Evolutionary conservation across 345 rosid species (phyloP).

Genomic region (Citrus reticulata): DNA sequence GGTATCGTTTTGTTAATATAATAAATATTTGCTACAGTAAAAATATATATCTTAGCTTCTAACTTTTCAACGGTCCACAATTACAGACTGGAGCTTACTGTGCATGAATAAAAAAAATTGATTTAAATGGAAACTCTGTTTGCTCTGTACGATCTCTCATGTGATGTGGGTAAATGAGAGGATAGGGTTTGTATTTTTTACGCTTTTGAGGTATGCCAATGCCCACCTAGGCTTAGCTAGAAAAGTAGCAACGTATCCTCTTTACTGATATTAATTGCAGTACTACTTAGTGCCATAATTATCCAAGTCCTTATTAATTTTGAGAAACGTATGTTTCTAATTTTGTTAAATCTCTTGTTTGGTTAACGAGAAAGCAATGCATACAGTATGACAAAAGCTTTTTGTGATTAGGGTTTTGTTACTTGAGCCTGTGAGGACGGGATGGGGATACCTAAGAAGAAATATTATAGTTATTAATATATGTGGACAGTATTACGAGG

Average conservation of each 20-base stretch:
- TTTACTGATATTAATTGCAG: background rate
- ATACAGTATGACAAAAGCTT: too few species aligned
- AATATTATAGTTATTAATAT: too few species aligned
- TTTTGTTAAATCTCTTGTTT: background rate
- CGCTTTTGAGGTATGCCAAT: background rate
- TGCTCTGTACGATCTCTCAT: background rate
- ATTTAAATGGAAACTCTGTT: background rate
- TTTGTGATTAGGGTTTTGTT: background rate
- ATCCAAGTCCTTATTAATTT: background rate
- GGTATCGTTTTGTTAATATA: background rate
- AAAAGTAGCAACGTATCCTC: background rate
- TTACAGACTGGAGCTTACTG: background rate
- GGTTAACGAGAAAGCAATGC: background rate
- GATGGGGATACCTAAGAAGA: too few species aligned
- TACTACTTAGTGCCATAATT: background rate
- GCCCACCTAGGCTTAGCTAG: background rate
- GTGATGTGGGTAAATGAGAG: background rate
- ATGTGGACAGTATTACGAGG: too few species aligned
- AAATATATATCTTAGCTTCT: too few species aligned
- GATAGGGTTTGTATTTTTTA: background rate
- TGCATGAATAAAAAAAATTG: too few species aligned
- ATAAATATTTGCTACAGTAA: background rate
- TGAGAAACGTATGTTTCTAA: background rate
- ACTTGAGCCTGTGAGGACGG: too few species aligned
- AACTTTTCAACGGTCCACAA: background rate